A percentile compares a stretch with the other conserved stretches of the same genome.
Evolutionary conservation across 2,329 filamentous ascomycete genomes (phyloP).

Genomic region (Raffaelea deltoideospora): DNA sequence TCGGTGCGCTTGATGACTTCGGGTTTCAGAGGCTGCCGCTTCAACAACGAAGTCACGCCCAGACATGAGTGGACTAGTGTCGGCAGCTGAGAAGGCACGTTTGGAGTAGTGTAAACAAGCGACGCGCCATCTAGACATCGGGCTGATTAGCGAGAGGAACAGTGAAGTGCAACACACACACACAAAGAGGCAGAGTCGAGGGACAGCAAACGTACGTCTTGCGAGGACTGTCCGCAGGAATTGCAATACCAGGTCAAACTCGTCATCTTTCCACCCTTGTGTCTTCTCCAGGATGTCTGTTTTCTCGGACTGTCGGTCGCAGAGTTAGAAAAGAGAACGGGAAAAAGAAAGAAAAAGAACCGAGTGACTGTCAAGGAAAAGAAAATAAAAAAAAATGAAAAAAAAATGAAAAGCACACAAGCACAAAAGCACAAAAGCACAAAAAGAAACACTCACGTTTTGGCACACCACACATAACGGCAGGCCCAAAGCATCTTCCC

Average conservation of each 20-base stretch:
- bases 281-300: conserved; percentile 85
- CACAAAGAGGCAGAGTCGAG: conserved; percentile 1
- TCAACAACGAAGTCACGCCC: conserved; percentile 70
- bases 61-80: conserved; percentile 73
- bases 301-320: conserved; percentile 50
- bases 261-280: conserved; percentile 85
- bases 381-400: not conserved
- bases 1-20: conserved; percentile 91
- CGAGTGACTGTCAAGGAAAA: too few species aligned
- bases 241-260: conserved; percentile 92
- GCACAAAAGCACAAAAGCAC: conserved; percentile 10
- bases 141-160: conserved; percentile 9
- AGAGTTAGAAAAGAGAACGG: not conserved
- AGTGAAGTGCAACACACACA: not conserved
- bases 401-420: not conserved
- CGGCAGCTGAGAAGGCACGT: conserved; percentile 60
- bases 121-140: conserved; percentile 56
- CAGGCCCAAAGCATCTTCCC: conserved; percentile 78
- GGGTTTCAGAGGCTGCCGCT: conserved; percentile 65
- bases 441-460: conserved; percentile 43
- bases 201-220: conserved; percentile 45
- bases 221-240: conserved; percentile 80
- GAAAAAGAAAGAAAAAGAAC: too few species aligned
- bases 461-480: conserved; percentile 92
- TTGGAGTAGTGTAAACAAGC: conserved; percentile 70